Evolutionary conservation across 164 flowering plant species (phyloP), one percentile per base, ranked within the genome.

Genomic region (Akebia trifoliata): DNA sequence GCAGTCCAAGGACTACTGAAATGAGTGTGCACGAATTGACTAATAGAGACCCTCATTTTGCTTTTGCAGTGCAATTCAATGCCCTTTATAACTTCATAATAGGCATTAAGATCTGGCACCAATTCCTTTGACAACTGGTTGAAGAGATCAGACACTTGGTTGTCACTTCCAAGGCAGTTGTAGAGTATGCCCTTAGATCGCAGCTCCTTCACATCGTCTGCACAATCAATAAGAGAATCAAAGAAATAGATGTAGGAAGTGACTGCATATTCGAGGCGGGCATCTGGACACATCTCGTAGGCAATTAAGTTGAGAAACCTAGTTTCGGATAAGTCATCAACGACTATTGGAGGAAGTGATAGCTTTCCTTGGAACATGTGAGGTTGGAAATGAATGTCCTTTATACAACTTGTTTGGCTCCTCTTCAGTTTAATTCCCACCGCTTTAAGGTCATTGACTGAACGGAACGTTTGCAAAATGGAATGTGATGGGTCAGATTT

Each of bases 221-320:
- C 66, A 4, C 18, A 15, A 30, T 62, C 49, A 14, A 60, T 60
- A 8, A 66, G 56, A 12, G 57, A 54, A 46, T 46, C 60, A 30
- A 56, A 4, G 42, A 60, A 61, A 26, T 52, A 40, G 9, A 67
- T 7, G 38, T 57, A 62, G 2, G 62, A 50, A n/a, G 50, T 51
- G 8, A 62, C 36, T 30, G 9, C 30, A 11, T 29, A 52, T 2
- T 51, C 53, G 4, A 7, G 38, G 8, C 42, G 17, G 18, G 40
- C 34, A 37, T 29, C 48, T n/a, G 21, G 50, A 37, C 51, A 50
- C 28, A 30, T 21, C 35, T 61, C 62, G 15, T 62, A 51, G 5
- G 54, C 61, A 17, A 57, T 49, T 32, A 60, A 10, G 51, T 67
- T 61, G 20, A 67, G 36, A 18, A 67, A 57, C 56, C 12, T 37